Conservation (phyloP, 441 rosid genomes). For the Kokia cookei region DNA sequence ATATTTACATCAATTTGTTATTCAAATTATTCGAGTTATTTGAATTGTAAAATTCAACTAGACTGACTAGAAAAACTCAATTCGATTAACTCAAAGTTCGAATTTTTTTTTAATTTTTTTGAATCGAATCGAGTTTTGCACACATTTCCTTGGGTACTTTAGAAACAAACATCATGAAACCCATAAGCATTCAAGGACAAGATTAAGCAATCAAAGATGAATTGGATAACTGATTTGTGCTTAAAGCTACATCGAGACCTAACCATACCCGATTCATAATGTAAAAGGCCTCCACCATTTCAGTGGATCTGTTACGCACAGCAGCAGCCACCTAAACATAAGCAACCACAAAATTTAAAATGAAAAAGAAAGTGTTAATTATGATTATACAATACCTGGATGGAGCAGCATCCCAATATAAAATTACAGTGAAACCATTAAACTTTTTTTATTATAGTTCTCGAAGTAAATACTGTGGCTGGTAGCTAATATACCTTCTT, state of each 20-base stretch:
- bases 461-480: background rate
- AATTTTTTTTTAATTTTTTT: no score
- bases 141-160: background rate
- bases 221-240: background rate
- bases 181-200: background rate
- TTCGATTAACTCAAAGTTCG: no score
- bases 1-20: no score
- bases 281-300: slow-evolving; percentile 88
- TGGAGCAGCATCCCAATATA: background rate
- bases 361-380: background rate
- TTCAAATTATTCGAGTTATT: no score
- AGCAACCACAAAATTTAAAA: slow-evolving; percentile 5
- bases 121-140: no score
- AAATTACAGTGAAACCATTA: background rate
- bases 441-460: background rate
- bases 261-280: slow-evolving; percentile 67
- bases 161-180: background rate
- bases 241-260: background rate
- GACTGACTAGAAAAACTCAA: no score
- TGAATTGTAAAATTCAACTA: no score
- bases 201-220: background rate
- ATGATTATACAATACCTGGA: background rate
- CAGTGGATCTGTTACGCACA: slow-evolving; percentile 64
- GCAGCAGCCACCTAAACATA: slow-evolving; percentile 62
- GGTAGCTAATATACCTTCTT: slow-evolving; percentile 46